Conservation (phyloP, 169 alveolate species). For the Eimeria necatrix region DNA sequence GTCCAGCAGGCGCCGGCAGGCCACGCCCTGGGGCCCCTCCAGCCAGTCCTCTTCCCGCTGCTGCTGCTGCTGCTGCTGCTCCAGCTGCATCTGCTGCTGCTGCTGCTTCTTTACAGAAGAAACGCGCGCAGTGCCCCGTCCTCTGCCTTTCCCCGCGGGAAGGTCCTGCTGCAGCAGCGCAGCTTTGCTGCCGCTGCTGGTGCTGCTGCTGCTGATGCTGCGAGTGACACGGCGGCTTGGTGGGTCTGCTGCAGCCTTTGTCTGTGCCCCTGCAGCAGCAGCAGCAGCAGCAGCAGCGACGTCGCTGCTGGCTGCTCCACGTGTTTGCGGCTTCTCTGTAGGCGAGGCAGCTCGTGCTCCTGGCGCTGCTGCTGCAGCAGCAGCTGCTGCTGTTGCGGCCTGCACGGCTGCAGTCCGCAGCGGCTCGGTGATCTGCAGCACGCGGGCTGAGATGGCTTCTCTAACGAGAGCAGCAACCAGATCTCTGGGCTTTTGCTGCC, state of each 20-base stretch:
- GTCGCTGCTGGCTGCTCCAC: no score
- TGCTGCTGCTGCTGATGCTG: constrained; percentile 44
- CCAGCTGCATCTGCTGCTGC: constrained; percentile 26
- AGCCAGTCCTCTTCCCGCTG: constrained; percentile 30
- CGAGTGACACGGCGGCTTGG: constrained; percentile 50
- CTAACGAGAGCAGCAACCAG: constrained; percentile 20
- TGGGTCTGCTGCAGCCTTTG: neutral
- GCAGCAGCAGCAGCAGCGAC: neutral
- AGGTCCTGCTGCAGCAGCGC: neutral
- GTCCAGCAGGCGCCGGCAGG: constrained; percentile 41
- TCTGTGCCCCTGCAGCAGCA: constrained; percentile 12
- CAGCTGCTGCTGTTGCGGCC: neutral
- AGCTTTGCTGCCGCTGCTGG: constrained; percentile 4
- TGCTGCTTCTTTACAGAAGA: neutral
- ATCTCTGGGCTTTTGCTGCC: constrained; percentile 59
- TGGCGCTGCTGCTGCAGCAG: neutral
- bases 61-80: constrained; percentile 57
- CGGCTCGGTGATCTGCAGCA: constrained; percentile 6
- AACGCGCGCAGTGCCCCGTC: neutral
- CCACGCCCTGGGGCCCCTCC: constrained; percentile 13
- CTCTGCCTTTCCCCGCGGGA: neutral
- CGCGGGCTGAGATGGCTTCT: neutral
- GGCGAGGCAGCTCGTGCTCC: neutral
- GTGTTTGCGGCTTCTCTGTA: neutral
- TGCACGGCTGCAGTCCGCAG: constrained; percentile 20